A percentile compares a stretch with the other conserved stretches of the same genome.
Evolutionary conservation across 2,329 filamentous ascomycete species (phyloP).

Genomic region (Aspergillus nomiae): DNA sequence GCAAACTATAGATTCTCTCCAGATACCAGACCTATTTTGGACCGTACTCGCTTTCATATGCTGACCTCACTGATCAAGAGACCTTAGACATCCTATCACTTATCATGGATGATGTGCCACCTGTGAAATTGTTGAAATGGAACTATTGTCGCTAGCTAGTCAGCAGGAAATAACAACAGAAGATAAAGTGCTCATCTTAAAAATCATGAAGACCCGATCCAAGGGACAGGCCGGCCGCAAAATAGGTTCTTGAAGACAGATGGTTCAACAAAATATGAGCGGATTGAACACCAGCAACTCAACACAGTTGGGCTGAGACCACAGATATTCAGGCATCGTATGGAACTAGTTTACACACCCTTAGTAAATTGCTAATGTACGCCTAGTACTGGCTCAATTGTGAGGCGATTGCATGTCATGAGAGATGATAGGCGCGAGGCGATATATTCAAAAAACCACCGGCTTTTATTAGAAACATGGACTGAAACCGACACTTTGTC

Average conservation of each 20-base stretch:
- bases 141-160: not conserved
- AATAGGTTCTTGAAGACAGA: not conserved
- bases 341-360: too few species aligned
- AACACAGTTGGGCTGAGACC: too few species aligned
- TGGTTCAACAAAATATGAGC: not conserved
- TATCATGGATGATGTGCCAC: not conserved
- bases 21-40: conserved; percentile 22
- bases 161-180: not conserved
- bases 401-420: too few species aligned
- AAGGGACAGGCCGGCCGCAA: not conserved
- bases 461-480: too few species aligned
- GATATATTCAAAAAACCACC: too few species aligned
- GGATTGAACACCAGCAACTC: too few species aligned
- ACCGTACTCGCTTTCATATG: conserved; percentile 13
- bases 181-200: not conserved
- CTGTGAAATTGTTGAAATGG: not conserved
- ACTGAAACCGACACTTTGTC: too few species aligned
- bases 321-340: too few species aligned
- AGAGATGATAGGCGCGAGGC: too few species aligned
- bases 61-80: not conserved
- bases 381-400: not conserved
- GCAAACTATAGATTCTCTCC: conserved; percentile 19
- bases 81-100: not conserved
- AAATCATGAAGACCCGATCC: not conserved
- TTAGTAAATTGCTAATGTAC: too few species aligned